Evolutionary conservation across 176 grass and related monocot genomes (phyloP).

Genomic region (Panicum miliaceum): DNA sequence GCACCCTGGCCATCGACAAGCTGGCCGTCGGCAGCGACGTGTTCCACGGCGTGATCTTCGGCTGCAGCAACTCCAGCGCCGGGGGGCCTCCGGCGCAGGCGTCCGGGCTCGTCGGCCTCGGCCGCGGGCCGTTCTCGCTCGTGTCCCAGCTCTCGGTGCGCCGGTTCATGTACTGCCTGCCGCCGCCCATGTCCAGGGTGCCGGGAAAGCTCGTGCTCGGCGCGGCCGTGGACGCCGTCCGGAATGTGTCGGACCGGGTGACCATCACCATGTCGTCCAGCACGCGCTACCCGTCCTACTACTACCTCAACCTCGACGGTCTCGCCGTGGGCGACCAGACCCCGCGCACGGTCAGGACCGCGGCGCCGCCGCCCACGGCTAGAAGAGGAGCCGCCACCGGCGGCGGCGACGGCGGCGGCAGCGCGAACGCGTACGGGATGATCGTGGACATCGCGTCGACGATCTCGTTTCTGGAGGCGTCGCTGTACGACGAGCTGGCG

Average conservation of each 20-base stretch:
- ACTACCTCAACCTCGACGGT: constrained; percentile 62
- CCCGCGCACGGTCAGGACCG: neutral
- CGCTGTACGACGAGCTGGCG: constrained; percentile 58
- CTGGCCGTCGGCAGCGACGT: constrained; percentile 43
- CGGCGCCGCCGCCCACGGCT: neutral
- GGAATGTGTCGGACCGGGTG: constrained; percentile 37
- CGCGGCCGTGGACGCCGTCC: constrained; percentile 14
- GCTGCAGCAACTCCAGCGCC: constrained; percentile 55
- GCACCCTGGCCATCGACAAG: constrained; percentile 57
- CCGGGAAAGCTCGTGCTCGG: constrained; percentile 52
- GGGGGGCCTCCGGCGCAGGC: constrained; percentile 34
- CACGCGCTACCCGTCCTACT: constrained; percentile 49
- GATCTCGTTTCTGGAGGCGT: constrained; percentile 55
- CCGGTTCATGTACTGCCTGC: constrained; percentile 71
- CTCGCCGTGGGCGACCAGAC: constrained; percentile 48
- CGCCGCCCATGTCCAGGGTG: constrained; percentile 24
- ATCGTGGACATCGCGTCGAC: constrained; percentile 69
- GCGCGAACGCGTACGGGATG: constrained; percentile 44
- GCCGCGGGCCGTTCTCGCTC: constrained; percentile 54
- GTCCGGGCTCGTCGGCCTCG: constrained; percentile 57
- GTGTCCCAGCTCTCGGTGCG: constrained; percentile 50
- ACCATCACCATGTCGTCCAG: constrained; percentile 31
- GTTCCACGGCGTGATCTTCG: constrained; percentile 51
- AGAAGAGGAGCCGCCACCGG: neutral
- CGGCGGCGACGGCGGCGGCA: neutral